A percentile compares a stretch with the other conserved stretches of the same genome.
Conservation (phyloP, 2,329 filamentous ascomycete species). For the Neonectria coccinea region DNA sequence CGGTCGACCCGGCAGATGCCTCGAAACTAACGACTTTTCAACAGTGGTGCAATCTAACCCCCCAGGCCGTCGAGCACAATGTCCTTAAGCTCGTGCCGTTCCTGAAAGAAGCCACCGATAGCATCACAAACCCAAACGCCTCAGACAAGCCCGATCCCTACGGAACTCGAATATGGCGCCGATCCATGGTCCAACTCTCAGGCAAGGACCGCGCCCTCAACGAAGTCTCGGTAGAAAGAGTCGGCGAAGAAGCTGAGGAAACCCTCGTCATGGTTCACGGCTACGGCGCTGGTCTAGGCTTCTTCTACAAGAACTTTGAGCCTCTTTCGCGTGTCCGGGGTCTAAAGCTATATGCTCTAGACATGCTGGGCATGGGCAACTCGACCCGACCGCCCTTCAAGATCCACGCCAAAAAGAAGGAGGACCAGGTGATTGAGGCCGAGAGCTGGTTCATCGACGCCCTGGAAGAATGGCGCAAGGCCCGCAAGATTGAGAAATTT, state of each 20-base stretch:
- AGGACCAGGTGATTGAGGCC: slow-evolving; percentile 86
- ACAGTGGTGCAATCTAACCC: slow-evolving; percentile 87
- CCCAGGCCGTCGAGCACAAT: slow-evolving; percentile 85
- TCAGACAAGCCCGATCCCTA: slow-evolving; percentile 76
- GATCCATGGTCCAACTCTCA: slow-evolving; percentile 83
- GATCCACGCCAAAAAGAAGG: slow-evolving; percentile 83
- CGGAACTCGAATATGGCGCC: slow-evolving; percentile 87
- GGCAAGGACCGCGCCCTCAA: slow-evolving; percentile 91
- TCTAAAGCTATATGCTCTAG: slow-evolving; percentile 93
- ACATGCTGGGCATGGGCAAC: slow-evolving; percentile 94
- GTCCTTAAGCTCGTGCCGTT: slow-evolving; percentile 90
- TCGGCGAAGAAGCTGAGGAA: slow-evolving; percentile 82
- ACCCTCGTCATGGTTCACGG: slow-evolving; percentile 96
- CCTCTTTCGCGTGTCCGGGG: slow-evolving; percentile 80
- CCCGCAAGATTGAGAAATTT: slow-evolving; percentile 90
- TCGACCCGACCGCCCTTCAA: slow-evolving; percentile 86
- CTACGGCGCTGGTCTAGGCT: slow-evolving; percentile 94
- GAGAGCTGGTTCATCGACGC: slow-evolving; percentile 97
- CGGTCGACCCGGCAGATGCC: background rate
- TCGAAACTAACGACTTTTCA: slow-evolving; percentile 25
- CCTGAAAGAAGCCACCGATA: slow-evolving; percentile 79
- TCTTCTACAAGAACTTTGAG: slow-evolving; percentile 99
- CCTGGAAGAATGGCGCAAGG: slow-evolving; percentile 93
- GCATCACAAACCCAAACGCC: slow-evolving; percentile 62
- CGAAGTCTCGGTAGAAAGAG: slow-evolving; percentile 89